Percentiles rank a stretch among this genome's conserved stretches.
These are phyloP conservation scores for Auxenochlorella pyrenoidosa DNA, from an alignment of 139 green algal species.

Conservation along the genomic window DNA sequence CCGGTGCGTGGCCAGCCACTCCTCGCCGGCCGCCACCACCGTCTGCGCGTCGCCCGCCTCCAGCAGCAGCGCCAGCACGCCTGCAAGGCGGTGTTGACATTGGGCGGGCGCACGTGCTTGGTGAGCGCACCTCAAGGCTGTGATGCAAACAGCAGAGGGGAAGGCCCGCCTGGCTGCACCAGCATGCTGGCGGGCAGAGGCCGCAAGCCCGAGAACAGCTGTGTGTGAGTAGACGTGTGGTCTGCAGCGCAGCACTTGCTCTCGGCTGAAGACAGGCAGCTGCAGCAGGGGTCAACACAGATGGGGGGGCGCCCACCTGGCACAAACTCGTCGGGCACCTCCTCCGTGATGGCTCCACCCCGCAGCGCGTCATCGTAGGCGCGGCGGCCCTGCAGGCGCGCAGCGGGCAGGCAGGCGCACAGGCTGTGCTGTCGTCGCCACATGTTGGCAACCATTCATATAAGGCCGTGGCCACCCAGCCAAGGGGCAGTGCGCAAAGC, in stretches of 20 bases:
- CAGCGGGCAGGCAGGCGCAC: too few relatives aligned
- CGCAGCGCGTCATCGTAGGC: conserved; percentile 43
- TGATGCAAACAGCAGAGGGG: background rate
- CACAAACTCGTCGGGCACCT: conserved; percentile 45
- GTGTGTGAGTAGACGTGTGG: too few relatives aligned
- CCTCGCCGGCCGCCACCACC: conserved; percentile 35
- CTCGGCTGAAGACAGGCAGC: too few relatives aligned
- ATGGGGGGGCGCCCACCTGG: background rate
- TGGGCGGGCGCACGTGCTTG: background rate
- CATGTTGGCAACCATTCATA: background rate
- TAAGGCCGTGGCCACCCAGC: too few relatives aligned
- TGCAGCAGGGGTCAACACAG: background rate
- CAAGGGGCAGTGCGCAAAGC: background rate
- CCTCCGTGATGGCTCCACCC: conserved; percentile 36
- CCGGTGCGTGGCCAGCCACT: conserved; percentile 42
- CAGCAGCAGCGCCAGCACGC: conserved; percentile 51
- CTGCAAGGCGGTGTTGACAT: conserved; percentile 11
- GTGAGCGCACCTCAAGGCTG: too few relatives aligned
- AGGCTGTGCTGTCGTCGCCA: too few relatives aligned
- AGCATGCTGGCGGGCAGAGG: too few relatives aligned
- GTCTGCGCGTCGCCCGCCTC: conserved; percentile 39
- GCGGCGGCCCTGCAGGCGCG: background rate
- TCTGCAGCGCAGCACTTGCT: too few relatives aligned
- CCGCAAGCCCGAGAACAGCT: too few relatives aligned
- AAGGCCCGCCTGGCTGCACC: too few relatives aligned